These are phyloP conservation scores for Rhodotorula sp. DNA, from an alignment of 1,284 basidiomycete species.

Conservation along the genomic window DNA sequence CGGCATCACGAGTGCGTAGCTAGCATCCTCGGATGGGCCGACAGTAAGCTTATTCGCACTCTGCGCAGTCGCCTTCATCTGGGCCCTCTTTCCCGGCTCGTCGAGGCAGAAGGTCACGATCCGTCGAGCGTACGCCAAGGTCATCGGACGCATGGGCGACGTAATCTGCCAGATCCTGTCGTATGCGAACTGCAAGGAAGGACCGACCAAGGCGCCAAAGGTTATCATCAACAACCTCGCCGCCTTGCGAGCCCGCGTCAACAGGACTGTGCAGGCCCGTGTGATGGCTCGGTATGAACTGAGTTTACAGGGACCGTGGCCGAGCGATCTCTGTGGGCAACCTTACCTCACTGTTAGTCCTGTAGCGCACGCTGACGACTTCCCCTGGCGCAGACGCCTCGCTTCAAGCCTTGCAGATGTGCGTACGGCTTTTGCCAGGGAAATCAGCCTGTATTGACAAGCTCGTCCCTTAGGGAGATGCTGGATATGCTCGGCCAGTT, in stretches of 20 bases:
- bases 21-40: no score
- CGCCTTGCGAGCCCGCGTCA: conserved; percentile 26
- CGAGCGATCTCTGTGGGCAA: conserved; percentile 23
- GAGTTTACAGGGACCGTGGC: conserved; percentile 32
- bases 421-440: background rate
- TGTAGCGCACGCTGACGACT: background rate
- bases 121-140: conserved; percentile 32
- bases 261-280: conserved; percentile 23
- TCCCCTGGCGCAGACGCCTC: conserved; percentile 11
- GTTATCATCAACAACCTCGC: conserved; percentile 33
- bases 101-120: conserved; percentile 36
- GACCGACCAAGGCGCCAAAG: conserved; percentile 27
- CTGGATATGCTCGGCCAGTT: conserved; percentile 36
- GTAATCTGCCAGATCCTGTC: conserved; percentile 34
- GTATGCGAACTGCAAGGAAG: conserved; percentile 33
- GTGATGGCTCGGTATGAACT: conserved; percentile 36
- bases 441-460: no score
- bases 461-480: conserved; percentile 20
- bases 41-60: no score
- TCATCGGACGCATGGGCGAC: conserved; percentile 28
- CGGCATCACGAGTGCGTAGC: conserved; percentile 7
- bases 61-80: conserved; percentile 24
- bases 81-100: conserved; percentile 25
- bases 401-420: conserved; percentile 26
- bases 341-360: background rate